A percentile compares a stretch with the other conserved stretches of the same genome.
Conservation (phyloP, 192 early-diverging fungal genomes). For the Rhizoclosmatium globosum region DNA sequence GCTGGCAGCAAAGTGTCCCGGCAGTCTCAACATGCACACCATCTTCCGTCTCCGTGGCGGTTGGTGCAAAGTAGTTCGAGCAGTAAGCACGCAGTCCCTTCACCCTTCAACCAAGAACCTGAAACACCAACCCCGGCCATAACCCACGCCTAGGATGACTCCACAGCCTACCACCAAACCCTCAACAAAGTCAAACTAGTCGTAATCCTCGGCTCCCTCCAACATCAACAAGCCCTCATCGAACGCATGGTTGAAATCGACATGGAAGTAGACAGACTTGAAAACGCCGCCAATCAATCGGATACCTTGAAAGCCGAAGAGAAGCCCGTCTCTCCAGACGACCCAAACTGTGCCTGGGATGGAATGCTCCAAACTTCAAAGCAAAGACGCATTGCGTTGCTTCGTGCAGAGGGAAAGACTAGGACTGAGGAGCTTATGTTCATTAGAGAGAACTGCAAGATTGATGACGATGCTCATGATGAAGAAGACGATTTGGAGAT, state of each 20-base stretch:
- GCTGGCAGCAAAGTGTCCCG: neutral
- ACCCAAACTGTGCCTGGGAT: neutral
- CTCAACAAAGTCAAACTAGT: neutral
- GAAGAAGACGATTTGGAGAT: neutral
- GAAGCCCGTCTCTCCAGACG: neutral
- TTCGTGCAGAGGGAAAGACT: neutral
- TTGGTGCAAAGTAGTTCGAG: neutral
- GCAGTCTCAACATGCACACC: no score
- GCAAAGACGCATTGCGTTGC: neutral
- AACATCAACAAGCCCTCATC: neutral
- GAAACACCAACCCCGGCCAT: neutral
- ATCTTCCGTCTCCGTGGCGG: conserved; percentile 4
- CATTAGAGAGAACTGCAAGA: neutral
- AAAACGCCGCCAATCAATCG: neutral
- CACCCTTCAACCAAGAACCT: neutral
- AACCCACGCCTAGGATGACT: neutral
- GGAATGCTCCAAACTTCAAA: neutral
- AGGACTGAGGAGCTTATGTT: neutral
- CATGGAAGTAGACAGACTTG: no score
- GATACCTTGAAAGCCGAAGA: neutral
- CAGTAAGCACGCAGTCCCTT: neutral
- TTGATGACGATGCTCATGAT: neutral
- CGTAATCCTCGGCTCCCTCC: neutral
- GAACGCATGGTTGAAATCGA: conserved; percentile 2
- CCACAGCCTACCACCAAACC: neutral